Evolutionary conservation across 228 moss, liverwort and hornwort species (phyloP).

Genomic region (Sphagnum fallax): DNA sequence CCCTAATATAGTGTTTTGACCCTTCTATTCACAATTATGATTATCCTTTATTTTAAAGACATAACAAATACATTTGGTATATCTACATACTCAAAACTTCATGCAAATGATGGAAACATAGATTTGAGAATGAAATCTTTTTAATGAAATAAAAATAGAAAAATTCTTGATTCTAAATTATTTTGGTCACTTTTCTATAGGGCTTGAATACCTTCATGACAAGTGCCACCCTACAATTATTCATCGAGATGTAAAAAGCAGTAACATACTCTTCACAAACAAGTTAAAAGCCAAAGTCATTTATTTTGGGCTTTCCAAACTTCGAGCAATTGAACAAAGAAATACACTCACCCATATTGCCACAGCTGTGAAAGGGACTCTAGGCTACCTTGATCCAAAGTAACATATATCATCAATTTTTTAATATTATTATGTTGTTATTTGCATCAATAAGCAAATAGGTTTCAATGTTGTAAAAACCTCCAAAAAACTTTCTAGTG

Average conservation of each 20-base stretch:
- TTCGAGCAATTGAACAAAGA: slow-evolving; percentile 17
- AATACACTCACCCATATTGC: slow-evolving; percentile 53
- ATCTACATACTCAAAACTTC: no score
- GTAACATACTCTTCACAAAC: slow-evolving; percentile 48
- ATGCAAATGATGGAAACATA: no score
- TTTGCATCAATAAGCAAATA: neutral
- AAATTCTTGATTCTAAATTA: neutral
- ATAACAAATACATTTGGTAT: no score
- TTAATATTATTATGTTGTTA: neutral
- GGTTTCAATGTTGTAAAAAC: no score
- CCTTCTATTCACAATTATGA: no score
- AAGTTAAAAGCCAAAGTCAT: slow-evolving; percentile 48
- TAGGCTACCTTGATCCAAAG: slow-evolving; percentile 70
- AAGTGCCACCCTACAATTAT: slow-evolving; percentile 48
- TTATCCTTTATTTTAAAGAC: no score
- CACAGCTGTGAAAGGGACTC: slow-evolving; percentile 71
- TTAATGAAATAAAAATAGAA: no score
- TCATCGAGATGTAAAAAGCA: slow-evolving; percentile 62
- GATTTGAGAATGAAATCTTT: no score
- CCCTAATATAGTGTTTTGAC: no score
- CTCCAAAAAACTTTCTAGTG: no score
- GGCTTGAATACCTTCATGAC: slow-evolving; percentile 64
- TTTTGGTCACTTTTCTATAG: slow-evolving; percentile 9
- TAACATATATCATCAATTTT: slow-evolving; percentile 11
- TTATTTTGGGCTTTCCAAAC: slow-evolving; percentile 72